These are phyloP conservation scores for Talinum fruticosum DNA, from an alignment of 148 eudicot species.

Conservation along the genomic window DNA sequence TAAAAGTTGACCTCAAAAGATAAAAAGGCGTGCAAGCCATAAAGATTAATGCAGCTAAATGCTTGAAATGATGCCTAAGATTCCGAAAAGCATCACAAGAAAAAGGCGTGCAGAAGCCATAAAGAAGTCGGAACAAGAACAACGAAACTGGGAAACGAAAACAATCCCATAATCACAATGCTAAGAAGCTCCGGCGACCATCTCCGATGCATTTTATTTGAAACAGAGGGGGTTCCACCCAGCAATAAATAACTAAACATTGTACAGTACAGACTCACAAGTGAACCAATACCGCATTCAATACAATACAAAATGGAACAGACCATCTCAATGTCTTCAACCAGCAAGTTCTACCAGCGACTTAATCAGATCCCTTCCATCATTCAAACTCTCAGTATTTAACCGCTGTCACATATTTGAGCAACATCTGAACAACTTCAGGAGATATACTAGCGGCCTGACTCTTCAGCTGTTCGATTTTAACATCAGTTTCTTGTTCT, in stretches of 20 bases:
- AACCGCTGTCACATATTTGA: slow-evolving; percentile 74
- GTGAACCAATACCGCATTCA: slow-evolving; percentile 11
- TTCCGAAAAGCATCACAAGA: too few species aligned
- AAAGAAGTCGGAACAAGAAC: background rate
- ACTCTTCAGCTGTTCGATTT: slow-evolving; percentile 61
- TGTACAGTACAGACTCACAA: slow-evolving; percentile 25
- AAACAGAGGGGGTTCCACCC: background rate
- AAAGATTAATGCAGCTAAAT: too few species aligned
- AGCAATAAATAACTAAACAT: slow-evolving; percentile 15
- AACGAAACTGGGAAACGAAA: background rate
- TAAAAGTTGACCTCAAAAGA: too few species aligned
- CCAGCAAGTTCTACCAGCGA: background rate
- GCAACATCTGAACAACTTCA: slow-evolving; percentile 79
- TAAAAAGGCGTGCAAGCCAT: too few species aligned
- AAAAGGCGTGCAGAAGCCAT: too few species aligned
- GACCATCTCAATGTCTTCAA: slow-evolving; percentile 21
- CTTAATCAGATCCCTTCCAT: slow-evolving; percentile 4
- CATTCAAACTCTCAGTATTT: slow-evolving; percentile 42
- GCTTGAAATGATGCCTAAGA: too few species aligned
- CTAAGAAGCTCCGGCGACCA: background rate
- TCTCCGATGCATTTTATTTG: slow-evolving; percentile 18
- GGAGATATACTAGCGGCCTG: slow-evolving; percentile 70
- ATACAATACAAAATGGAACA: slow-evolving; percentile 23
- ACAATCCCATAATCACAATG: background rate
- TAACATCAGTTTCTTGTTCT: slow-evolving; percentile 70